phyloP scores from a whole-genome alignment of 2,329 filamentous ascomycete species.

The Mollisia scopiformis region DNA sequence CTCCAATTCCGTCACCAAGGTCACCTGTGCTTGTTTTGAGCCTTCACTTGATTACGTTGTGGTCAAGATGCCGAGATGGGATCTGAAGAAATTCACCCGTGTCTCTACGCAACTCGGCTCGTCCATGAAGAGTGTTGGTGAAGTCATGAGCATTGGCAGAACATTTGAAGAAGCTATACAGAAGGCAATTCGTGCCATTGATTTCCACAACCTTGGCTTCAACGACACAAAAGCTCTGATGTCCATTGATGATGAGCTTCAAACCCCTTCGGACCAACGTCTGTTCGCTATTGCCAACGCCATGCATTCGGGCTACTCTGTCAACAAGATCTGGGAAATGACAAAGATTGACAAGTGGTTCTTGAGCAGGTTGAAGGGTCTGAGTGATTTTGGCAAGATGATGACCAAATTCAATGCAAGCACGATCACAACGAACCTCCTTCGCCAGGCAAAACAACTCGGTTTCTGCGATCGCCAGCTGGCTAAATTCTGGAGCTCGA shows the following conservation, averaged over 20 bases:
- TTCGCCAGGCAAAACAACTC: conserved; percentile 87
- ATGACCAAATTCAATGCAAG: conserved; percentile 69
- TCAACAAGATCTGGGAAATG: conserved; percentile 97
- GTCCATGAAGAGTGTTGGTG: conserved; percentile 99
- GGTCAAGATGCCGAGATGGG: conserved; percentile 98
- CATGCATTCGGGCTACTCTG: conserved; percentile 90
- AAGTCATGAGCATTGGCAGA: conserved; percentile 97
- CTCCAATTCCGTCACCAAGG: conserved; percentile 92
- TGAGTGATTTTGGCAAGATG: conserved; percentile 84
- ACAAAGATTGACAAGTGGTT: conserved; percentile 99
- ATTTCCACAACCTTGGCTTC: conserved; percentile 94
- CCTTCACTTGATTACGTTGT: conserved; percentile 97
- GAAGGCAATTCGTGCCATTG: conserved; percentile 94
- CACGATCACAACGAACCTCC: conserved; percentile 67
- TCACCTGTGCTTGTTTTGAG: conserved; percentile 97
- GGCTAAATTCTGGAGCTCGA: conserved; percentile 92
- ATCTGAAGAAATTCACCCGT: conserved; percentile 97
- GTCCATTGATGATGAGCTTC: conserved; percentile 93
- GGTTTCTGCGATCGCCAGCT: conserved; percentile 95
- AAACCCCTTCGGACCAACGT: conserved; percentile 96
- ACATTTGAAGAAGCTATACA: conserved; percentile 99
- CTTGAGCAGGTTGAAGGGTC: conserved; percentile 84
- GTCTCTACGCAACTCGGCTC: conserved; percentile 95
- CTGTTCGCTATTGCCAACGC: conserved; percentile 97
- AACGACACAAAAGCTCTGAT: conserved; percentile 90